These are phyloP conservation scores for Vitis rupestris DNA, from an alignment of 164 flowering plant species.

Conservation along the genomic window DNA sequence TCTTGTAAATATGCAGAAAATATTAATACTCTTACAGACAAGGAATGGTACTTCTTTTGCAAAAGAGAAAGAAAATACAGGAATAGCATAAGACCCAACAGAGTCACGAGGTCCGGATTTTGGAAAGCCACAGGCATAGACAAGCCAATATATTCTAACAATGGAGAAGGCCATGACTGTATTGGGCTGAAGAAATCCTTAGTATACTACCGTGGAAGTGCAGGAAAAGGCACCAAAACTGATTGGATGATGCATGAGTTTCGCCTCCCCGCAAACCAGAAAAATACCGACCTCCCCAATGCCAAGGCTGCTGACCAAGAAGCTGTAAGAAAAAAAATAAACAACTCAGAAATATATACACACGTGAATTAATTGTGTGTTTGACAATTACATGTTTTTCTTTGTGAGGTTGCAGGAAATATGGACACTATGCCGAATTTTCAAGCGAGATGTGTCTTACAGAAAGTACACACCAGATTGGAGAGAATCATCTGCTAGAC, in stretches of 20 bases:
- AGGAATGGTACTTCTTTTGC: slow-evolving; percentile 85
- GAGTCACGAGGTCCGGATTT: slow-evolving; percentile 92
- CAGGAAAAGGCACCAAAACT: slow-evolving; percentile 94
- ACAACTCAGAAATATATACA: too few relatives aligned
- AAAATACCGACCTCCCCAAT: slow-evolving; percentile 11
- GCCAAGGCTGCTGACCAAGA: slow-evolving; percentile 32
- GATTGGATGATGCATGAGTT: slow-evolving; percentile 99
- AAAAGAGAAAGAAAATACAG: slow-evolving; percentile 87
- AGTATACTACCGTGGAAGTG: slow-evolving; percentile 85
- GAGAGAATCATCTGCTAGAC: slow-evolving; percentile 26
- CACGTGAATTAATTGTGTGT: too few relatives aligned
- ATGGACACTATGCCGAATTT: slow-evolving; percentile 90
- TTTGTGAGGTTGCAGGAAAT: slow-evolving; percentile 55
- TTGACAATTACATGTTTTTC: background rate
- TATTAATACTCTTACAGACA: slow-evolving; percentile 43
- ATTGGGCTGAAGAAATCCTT: slow-evolving; percentile 91
- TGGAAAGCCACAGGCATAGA: slow-evolving; percentile 99
- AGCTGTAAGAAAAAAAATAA: slow-evolving; percentile 41
- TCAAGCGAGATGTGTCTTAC: slow-evolving; percentile 52
- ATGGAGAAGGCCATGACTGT: slow-evolving; percentile 34
- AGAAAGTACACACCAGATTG: slow-evolving; percentile 48
- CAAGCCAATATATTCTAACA: slow-evolving; percentile 50
- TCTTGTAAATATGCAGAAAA: slow-evolving; percentile 26
- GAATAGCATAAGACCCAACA: slow-evolving; percentile 87
- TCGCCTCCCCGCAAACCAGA: slow-evolving; percentile 61